phyloP scores from a whole-genome alignment of 805 yeast genomes.

The Candida montana region DNA sequence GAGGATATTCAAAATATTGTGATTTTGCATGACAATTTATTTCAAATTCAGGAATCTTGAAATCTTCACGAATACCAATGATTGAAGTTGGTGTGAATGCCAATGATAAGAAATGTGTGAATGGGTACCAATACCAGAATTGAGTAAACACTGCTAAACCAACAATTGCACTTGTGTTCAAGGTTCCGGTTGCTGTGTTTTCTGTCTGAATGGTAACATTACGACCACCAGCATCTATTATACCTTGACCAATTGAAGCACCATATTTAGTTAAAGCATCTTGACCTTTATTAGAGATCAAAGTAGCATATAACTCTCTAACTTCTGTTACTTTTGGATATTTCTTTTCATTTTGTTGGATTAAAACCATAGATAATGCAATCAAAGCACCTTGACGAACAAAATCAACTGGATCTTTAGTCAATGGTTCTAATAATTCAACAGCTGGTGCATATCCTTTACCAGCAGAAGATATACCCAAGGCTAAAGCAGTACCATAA shows the following conservation, averaged over 20 bases:
- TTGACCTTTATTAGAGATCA: constrained; percentile 84
- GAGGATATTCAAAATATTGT: constrained; percentile 82
- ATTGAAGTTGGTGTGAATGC: constrained; percentile 91
- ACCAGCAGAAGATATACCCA: constrained; percentile 97
- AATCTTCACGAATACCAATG: constrained; percentile 78
- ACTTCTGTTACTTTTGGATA: constrained; percentile 75
- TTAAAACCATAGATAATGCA: constrained; percentile 85
- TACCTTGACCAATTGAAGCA: constrained; percentile 95
- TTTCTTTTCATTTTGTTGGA: constrained; percentile 80
- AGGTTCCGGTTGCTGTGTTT: constrained; percentile 80
- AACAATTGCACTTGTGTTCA: constrained; percentile 86
- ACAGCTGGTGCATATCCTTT: constrained; percentile 83
- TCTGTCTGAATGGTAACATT: constrained; percentile 92
- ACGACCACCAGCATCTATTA: constrained; percentile 97
- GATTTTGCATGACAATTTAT: constrained; percentile 78
- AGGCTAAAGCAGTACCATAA: constrained; percentile 95
- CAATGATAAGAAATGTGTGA: constrained; percentile 85
- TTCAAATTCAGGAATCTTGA: constrained; percentile 79
- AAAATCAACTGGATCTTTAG: constrained; percentile 92
- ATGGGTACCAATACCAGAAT: constrained; percentile 98
- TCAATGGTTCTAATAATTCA: constrained; percentile 86
- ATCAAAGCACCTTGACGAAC: constrained; percentile 97
- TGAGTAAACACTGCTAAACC: constrained; percentile 88
- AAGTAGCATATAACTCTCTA: constrained; percentile 66
- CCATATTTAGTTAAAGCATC: constrained; percentile 98